phyloP scores from a whole-genome alignment of 192 early-diverging fungal species.

The Thamnidium elegans region DNA sequence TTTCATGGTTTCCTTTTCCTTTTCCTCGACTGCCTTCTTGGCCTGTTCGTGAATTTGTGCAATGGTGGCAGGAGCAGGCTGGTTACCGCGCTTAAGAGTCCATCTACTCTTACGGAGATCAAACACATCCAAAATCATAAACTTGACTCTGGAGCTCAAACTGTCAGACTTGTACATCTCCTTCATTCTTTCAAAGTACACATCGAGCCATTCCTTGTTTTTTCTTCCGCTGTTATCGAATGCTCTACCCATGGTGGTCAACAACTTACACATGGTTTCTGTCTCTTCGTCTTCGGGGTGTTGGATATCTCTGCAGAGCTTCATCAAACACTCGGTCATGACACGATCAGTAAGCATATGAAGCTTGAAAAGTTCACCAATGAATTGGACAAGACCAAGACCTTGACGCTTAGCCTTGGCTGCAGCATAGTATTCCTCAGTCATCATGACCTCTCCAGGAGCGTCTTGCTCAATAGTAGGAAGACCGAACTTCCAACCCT shows the following conservation, averaged over 20 bases:
- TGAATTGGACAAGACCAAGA: constrained; percentile 90
- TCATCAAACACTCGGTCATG: constrained; percentile 89
- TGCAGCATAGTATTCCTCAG: constrained; percentile 79
- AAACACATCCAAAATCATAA: constrained; percentile 76
- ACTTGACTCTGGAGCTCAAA: constrained; percentile 85
- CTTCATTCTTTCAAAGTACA: constrained; percentile 82
- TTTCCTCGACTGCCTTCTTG: constrained; percentile 58
- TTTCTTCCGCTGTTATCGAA: constrained; percentile 66
- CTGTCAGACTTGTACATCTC: constrained; percentile 66
- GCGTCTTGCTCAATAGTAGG: constrained; percentile 61
- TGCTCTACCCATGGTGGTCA: constrained; percentile 83
- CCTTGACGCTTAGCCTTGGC: constrained; percentile 92
- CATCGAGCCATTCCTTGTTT: constrained; percentile 68
- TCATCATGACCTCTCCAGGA: constrained; percentile 59
- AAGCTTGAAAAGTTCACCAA: constrained; percentile 93
- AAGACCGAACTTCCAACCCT: constrained; percentile 81
- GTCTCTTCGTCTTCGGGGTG: constrained; percentile 93
- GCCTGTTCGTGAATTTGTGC: constrained; percentile 85
- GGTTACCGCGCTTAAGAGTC: constrained; percentile 59
- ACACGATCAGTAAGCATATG: constrained; percentile 91
- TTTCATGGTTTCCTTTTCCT: constrained; percentile 70
- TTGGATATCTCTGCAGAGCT: constrained; percentile 67
- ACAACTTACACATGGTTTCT: constrained; percentile 89
- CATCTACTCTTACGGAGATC: constrained; percentile 69
- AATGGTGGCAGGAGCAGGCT: constrained; percentile 83